Conservation (phyloP, 352 stramenopile genomes). For the Pythium rishiriense region DNA sequence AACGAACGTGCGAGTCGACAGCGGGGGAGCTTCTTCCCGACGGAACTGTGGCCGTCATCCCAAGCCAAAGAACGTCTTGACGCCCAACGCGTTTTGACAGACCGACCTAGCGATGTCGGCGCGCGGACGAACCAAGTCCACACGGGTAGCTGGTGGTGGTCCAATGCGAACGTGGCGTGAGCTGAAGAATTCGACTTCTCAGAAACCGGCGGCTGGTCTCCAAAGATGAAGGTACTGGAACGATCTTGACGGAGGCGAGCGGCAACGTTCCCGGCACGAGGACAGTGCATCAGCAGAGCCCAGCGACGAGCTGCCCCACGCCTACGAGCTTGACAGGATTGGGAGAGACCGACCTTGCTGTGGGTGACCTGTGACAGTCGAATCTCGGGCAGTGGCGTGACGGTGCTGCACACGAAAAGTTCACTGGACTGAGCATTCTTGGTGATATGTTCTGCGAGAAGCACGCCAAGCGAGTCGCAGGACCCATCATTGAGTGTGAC, state of each 20-base stretch:
- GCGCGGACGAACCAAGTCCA: too few species aligned
- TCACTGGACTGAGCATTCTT: slow-evolving; percentile 12
- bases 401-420: slow-evolving; percentile 8
- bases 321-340: neutral
- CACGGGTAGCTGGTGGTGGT: neutral
- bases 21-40: too few species aligned
- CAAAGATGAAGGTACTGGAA: neutral
- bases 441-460: slow-evolving; percentile 31
- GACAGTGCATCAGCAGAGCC: too few species aligned
- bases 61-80: neutral
- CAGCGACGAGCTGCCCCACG: neutral
- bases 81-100: neutral
- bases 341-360: slow-evolving; percentile 12
- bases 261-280: slow-evolving; percentile 1
- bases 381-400: slow-evolving; percentile 20
- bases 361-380: slow-evolving; percentile 11
- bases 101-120: too few species aligned
- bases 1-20: too few species aligned
- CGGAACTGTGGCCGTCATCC: neutral
- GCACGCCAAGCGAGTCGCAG: slow-evolving; percentile 34
- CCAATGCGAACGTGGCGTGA: too few species aligned
- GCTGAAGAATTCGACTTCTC: neutral
- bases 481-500: slow-evolving; percentile 21
- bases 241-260: neutral
- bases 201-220: too few species aligned